Conservation (phyloP, 768 basidiomycete genomes). For the Trametes meyenii region DNA sequence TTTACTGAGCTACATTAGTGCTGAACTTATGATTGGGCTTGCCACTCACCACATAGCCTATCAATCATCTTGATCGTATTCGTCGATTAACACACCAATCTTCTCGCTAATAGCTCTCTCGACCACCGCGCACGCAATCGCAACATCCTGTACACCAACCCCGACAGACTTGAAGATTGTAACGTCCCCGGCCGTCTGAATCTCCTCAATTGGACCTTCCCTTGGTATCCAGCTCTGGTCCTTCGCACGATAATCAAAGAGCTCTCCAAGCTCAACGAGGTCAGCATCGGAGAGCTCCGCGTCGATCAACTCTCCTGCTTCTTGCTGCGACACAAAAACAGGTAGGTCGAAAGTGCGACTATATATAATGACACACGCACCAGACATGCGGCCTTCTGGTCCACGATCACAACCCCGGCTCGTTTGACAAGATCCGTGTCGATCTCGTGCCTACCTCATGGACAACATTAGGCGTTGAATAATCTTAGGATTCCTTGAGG, state of each 20-base stretch:
- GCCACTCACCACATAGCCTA: background rate
- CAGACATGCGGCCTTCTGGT: conserved; percentile 71
- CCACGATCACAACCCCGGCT: conserved; percentile 65
- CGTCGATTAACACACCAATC: conserved; percentile 50
- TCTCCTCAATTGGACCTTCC: conserved; percentile 15
- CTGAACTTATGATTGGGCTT: too few relatives aligned
- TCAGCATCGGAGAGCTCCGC: conserved; percentile 43
- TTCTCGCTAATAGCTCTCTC: conserved; percentile 56
- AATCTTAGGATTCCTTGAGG: background rate
- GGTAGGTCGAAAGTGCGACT: background rate
- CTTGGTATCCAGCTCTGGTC: conserved; percentile 16
- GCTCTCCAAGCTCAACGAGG: conserved; percentile 72
- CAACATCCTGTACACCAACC: conserved; percentile 85
- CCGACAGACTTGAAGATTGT: conserved; percentile 91
- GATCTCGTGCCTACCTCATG: conserved; percentile 55
- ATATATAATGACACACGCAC: conserved; percentile 18
- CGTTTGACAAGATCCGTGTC: conserved; percentile 58
- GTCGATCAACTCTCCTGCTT: conserved; percentile 83
- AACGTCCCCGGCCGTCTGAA: conserved; percentile 39
- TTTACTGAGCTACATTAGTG: too few relatives aligned
- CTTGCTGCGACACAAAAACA: conserved; percentile 33
- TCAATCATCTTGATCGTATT: conserved; percentile 20
- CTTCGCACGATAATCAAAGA: conserved; percentile 37
- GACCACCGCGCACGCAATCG: conserved; percentile 72
- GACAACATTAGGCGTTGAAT: background rate